phyloP scores from a whole-genome alignment of 306 rosid genomes.

The Rubus idaeus region DNA sequence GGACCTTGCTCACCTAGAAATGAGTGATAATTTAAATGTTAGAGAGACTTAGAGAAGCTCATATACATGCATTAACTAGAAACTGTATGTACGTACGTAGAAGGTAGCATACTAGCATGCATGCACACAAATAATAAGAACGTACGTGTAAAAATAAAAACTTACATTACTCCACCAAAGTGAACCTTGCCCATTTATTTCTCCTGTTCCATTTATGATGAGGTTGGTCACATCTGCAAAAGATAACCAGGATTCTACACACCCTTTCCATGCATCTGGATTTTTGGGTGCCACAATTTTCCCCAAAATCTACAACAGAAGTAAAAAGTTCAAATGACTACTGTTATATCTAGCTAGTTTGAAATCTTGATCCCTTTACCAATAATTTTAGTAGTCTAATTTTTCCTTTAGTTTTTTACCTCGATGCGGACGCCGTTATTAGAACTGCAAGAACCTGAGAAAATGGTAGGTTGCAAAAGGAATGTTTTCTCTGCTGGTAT shows the following conservation, averaged over 20 bases:
- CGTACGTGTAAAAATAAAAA: too few relatives aligned
- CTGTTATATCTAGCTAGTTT: not conserved
- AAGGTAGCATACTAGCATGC: too few relatives aligned
- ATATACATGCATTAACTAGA: too few relatives aligned
- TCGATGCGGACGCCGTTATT: not conserved
- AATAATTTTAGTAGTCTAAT: too few relatives aligned
- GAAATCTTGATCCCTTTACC: too few relatives aligned
- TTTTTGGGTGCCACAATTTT: slow-evolving; percentile 2
- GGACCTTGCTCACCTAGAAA: not conserved
- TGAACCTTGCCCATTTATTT: slow-evolving; percentile 16
- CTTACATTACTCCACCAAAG: slow-evolving; percentile 18
- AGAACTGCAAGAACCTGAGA: slow-evolving; percentile 43
- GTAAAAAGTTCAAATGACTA: not conserved
- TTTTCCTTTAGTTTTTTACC: not conserved
- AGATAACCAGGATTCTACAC: not conserved
- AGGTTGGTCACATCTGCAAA: slow-evolving; percentile 6
- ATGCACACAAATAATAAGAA: too few relatives aligned
- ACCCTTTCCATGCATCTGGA: not conserved
- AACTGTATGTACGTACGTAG: too few relatives aligned
- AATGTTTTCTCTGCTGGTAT: slow-evolving; percentile 25
- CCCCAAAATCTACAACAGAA: slow-evolving; percentile 1
- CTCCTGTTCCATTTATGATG: slow-evolving; percentile 12
- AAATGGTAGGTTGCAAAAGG: slow-evolving; percentile 1
- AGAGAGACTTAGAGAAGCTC: not conserved
- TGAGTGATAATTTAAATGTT: not conserved